These are phyloP conservation scores for Volvox africanus DNA, from an alignment of 139 green algal species.

Conservation along the genomic window DNA sequence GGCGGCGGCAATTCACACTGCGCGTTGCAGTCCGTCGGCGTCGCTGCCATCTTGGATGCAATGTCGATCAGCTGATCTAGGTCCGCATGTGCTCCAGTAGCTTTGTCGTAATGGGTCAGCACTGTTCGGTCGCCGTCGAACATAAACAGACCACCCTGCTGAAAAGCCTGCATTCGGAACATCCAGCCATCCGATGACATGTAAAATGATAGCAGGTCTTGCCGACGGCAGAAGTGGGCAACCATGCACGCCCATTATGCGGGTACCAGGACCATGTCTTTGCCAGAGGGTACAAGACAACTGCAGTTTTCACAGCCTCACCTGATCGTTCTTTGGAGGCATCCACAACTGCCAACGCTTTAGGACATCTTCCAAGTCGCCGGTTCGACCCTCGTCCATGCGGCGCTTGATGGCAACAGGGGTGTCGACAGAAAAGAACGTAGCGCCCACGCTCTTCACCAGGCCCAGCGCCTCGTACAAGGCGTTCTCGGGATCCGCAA, in stretches of 20 bases:
- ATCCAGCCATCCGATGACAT: too few relatives aligned
- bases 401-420: slow-evolving; percentile 73
- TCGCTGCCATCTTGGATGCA: background rate
- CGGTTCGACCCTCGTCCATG: slow-evolving; percentile 55
- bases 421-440: slow-evolving; percentile 62
- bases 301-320: too few relatives aligned
- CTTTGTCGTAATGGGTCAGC: slow-evolving; percentile 76
- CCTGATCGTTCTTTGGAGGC: slow-evolving; percentile 75
- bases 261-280: too few relatives aligned
- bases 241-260: too few relatives aligned
- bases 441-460: slow-evolving; percentile 62
- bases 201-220: too few relatives aligned
- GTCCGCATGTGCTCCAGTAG: slow-evolving; percentile 81
- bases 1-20: slow-evolving; percentile 17
- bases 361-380: slow-evolving; percentile 75
- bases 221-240: too few relatives aligned
- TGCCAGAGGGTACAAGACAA: too few relatives aligned
- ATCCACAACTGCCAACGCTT: slow-evolving; percentile 81
- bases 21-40: background rate
- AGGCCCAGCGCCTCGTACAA: slow-evolving; percentile 84
- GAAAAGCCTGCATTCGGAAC: slow-evolving; percentile 42
- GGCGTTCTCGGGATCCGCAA: slow-evolving; percentile 83
- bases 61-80: slow-evolving; percentile 61
- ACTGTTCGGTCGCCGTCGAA: slow-evolving; percentile 77
- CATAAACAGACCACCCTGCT: slow-evolving; percentile 82